These are phyloP conservation scores for Eucalyptus curtisii DNA, from an alignment of 345 rosid species.

Conservation along the genomic window DNA sequence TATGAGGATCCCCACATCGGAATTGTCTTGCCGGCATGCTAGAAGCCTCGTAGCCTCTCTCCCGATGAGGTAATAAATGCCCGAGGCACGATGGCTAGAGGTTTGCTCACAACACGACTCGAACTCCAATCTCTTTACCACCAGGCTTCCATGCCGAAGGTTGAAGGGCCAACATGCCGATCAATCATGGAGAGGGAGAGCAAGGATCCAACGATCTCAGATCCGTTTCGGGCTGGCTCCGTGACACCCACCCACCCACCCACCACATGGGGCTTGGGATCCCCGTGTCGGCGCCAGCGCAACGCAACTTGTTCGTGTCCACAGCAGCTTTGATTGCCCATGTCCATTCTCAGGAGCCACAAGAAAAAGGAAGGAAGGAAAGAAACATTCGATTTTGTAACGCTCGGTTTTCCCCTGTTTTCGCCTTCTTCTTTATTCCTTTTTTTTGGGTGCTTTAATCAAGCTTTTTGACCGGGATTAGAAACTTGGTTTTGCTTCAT, in stretches of 20 bases:
- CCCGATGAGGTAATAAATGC: neutral
- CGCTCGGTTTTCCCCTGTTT: neutral
- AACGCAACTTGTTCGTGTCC: neutral
- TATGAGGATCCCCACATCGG: too few species aligned
- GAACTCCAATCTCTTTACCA: neutral
- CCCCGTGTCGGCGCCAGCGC: neutral
- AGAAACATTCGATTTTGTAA: neutral
- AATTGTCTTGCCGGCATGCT: neutral
- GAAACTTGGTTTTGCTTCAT: neutral
- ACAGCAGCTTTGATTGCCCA: neutral
- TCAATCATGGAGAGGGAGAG: neutral
- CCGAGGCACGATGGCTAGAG: neutral
- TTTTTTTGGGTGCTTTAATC: neutral
- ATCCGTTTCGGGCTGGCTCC: neutral
- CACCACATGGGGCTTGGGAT: neutral
- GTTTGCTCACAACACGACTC: neutral
- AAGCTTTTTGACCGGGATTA: neutral
- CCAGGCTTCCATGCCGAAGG: neutral
- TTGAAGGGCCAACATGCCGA: neutral
- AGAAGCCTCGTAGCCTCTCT: neutral
- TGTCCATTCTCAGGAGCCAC: neutral
- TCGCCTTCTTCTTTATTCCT: neutral
- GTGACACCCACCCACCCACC: neutral
- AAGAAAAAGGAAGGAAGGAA: neutral
- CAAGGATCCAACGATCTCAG: neutral